Percentiles rank a stretch among this genome's conserved stretches.
phyloP scores from a whole-genome alignment of 2,329 filamentous ascomycete genomes.

The Coccinonectria pachysandricola region DNA sequence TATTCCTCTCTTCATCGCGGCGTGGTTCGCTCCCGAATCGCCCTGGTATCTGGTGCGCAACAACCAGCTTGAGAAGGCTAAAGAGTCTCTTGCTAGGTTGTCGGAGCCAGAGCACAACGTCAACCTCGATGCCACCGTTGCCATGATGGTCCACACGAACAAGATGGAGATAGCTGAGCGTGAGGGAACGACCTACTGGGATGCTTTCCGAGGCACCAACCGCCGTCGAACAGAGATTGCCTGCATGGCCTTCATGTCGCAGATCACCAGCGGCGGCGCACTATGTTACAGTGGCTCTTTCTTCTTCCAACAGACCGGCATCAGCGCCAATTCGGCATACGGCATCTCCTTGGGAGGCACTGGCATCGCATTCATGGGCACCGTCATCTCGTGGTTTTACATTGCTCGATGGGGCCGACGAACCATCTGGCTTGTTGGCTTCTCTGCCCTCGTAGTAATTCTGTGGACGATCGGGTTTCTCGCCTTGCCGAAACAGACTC shows the following conservation, averaged over 20 bases:
- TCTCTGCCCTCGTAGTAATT: constrained; percentile 25
- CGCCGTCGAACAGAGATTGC: constrained; percentile 35
- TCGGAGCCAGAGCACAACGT: constrained; percentile 22
- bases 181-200: constrained; percentile 29
- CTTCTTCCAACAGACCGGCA: constrained; percentile 37
- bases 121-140: constrained; percentile 27
- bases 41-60: constrained; percentile 28
- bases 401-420: constrained; percentile 33
- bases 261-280: constrained; percentile 31
- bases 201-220: constrained; percentile 39
- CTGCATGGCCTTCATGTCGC: constrained; percentile 30
- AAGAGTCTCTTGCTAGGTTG: constrained; percentile 21
- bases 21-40: constrained; percentile 26
- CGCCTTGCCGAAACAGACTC: constrained; percentile 25
- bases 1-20: constrained; percentile 22
- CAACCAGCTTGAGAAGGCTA: constrained; percentile 22
- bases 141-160: constrained; percentile 34
- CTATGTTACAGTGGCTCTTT: constrained; percentile 33
- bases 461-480: constrained; percentile 35
- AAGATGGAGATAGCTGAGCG: constrained; percentile 33
- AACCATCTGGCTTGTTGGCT: constrained; percentile 31
- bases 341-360: constrained; percentile 32
- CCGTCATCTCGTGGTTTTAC: constrained; percentile 33
- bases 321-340: constrained; percentile 27
- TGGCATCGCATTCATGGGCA: constrained; percentile 32